These are phyloP conservation scores for Cyclaneusma minus DNA, from an alignment of 2,329 filamentous ascomycete species.

Conservation along the genomic window DNA sequence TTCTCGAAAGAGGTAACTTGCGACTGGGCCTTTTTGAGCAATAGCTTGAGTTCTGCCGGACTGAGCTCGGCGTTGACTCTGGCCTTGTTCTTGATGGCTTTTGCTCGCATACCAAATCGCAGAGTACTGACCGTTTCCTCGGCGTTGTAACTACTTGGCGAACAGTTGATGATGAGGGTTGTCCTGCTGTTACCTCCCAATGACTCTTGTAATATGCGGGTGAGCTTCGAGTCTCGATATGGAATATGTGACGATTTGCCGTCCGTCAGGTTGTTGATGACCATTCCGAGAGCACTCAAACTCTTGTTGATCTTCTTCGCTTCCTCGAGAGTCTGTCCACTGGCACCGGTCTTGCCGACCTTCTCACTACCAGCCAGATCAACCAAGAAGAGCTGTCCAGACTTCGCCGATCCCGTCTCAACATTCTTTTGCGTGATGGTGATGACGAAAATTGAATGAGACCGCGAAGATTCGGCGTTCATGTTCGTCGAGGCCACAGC, in stretches of 20 bases:
- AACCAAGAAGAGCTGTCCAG: conserved; percentile 90
- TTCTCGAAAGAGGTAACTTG: conserved; percentile 79
- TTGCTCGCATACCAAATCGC: conserved; percentile 88
- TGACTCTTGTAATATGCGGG: conserved; percentile 90
- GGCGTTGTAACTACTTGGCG: conserved; percentile 97
- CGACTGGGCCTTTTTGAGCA: conserved; percentile 82
- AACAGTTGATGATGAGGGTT: conserved; percentile 98
- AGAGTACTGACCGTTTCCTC: conserved; percentile 84
- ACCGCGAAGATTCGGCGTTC: conserved; percentile 97
- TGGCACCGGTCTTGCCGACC: conserved; percentile 95
- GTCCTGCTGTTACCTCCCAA: conserved; percentile 95
- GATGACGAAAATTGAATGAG: conserved; percentile 95
- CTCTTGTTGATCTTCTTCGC: conserved; percentile 99
- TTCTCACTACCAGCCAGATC: conserved; percentile 98
- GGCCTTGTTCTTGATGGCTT: conserved; percentile 99
- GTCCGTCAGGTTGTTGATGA: conserved; percentile 94
- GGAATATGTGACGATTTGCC: conserved; percentile 93
- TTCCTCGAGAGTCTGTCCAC: conserved; percentile 91
- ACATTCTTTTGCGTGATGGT: conserved; percentile 97
- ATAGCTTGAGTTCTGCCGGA: conserved; percentile 80
- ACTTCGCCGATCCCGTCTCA: conserved; percentile 90
- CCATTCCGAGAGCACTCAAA: conserved; percentile 94
- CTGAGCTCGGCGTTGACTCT: conserved; percentile 99
- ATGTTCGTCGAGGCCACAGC: conserved; percentile 96
- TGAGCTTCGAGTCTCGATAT: conserved; percentile 96